Base-by-base conservation (phyloP, 495 filamentous ascomycete species). In the Penicillium ucsense region DNA sequence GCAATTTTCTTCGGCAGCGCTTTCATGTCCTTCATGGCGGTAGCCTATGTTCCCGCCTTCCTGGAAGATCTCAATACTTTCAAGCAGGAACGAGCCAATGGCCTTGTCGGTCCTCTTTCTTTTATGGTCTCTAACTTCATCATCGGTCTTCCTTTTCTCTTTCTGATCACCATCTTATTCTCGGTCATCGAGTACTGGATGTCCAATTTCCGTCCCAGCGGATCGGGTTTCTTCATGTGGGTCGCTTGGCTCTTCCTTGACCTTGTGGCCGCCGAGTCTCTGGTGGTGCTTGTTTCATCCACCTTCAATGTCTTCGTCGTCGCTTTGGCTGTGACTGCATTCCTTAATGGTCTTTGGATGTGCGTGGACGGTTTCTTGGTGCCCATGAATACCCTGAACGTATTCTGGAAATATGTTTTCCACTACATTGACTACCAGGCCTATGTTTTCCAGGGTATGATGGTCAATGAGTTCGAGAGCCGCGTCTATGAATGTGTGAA, bases 21-120 rank as follows among this genome's bases (percentile, higher is more conserved):
- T 0, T 92, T 92, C 70, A 88, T 92, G 85, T 86, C 81, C 32
- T 92, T 92, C 74, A 92, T 92, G 87, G 87, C 86, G 1, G 83
- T 86, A 0, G 87, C 86, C 4, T 90, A 90, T 59, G 81, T 88
- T 6, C 87, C 87, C 0, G 75, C 83, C 10, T 92, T 78, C 68
- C 71, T 92, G 8, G 87, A 92, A 65, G 87, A 92, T 57, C 79
- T 79, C 38, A 68, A 76, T 3, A 82, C 78, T 1, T 92, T 78
- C 57, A 59, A 76, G 66, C 89, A 89, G 65, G 87, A 92, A 52
- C 77, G 84, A 27, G 78, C 78, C 31, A 90, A 90, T 61, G 87
- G 87, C 0, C 76, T 90, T 1, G 88, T 88, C 61, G 84, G 85
- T 5, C 71, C 86, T 1, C 74, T 80, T 0, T 74, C 79, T 3